Base-by-base conservation (phyloP, 2,329 filamentous ascomycete species). In the Xylaria sp. region DNA sequence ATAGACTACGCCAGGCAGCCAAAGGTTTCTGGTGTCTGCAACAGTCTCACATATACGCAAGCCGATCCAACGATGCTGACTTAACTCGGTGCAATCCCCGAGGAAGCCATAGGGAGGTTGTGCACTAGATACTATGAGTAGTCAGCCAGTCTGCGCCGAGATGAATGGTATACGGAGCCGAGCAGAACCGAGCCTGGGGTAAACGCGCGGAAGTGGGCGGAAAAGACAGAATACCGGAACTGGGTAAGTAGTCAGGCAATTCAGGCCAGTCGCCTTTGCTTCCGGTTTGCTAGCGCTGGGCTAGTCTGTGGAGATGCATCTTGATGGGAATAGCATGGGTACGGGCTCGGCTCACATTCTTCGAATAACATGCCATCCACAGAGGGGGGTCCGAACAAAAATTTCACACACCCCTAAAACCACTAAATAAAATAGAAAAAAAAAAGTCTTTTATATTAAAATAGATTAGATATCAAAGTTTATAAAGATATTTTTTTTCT, bases 121-220 rank as follows among this genome's bases (percentile, higher is more conserved):
- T 35, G 35, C 28, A 14, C 4, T 12, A 31, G 11, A 35, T 17
- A 28, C n/a, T n/a, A n/a, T n/a, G 17, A 35, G 46, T 35, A 37
- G 28, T 4, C 45, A 49, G 21, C 15, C 42, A 14, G 28, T 42
- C 21, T 40, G 17, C 17, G 33, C 37, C 25, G 31, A 59, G 56
- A 46, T 40, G 33, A 25, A 25, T n/a, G n/a, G n/a, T n/a, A n/a
- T n/a, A n/a, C n/a, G n/a, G n/a, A 25, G 19, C 31, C n/a, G n/a
- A n/a, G 31, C 47, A 35, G 28, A 40, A 15, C 28, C 25, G 19
- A 40, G 57, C 15, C 40, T 38, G 57, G 57, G 49, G 57, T 59
- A 59, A 35, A 53, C 40, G 57, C 40, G 56, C 56, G 56, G 56
- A 46, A 59, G 56, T 46, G 56, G 49, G 49, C 38, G 47, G 40